A percentile compares a stretch with the other conserved stretches of the same genome.
phyloP scores from a whole-genome alignment of 139 green algal species.

The Closterium sp. region DNA sequence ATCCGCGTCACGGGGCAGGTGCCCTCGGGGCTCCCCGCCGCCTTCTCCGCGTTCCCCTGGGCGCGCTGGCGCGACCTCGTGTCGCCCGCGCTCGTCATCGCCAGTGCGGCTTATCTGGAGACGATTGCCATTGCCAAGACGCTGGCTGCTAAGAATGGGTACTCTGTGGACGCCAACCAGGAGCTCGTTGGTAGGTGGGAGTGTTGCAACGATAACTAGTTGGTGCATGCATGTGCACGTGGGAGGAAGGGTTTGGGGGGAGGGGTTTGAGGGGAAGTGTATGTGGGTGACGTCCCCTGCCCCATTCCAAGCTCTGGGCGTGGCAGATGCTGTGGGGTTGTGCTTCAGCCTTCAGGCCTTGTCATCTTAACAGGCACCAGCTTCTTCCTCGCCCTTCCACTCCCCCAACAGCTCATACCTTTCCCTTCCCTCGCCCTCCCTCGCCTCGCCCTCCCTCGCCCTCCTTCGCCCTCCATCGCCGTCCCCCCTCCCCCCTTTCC shows the following conservation, averaged over 20 bases:
- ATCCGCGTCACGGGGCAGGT: conserved; percentile 14
- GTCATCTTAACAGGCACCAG: no score
- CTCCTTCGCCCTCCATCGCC: no score
- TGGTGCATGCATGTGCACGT: conserved; percentile 11
- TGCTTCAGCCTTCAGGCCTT: no score
- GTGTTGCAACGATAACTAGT: conserved; percentile 77
- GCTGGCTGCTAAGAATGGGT: conserved; percentile 78
- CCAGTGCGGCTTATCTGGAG: conserved; percentile 74
- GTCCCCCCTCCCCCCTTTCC: no score
- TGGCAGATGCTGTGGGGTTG: no score
- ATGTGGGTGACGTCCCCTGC: no score
- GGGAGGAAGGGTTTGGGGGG: background rate
- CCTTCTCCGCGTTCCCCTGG: background rate
- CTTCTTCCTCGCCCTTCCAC: no score
- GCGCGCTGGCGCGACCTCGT: conserved; percentile 4
- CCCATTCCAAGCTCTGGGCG: no score
- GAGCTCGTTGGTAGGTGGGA: conserved; percentile 71
- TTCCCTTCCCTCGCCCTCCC: no score
- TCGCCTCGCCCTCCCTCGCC: no score
- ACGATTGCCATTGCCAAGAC: conserved; percentile 81
- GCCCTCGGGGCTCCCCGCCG: conserved; percentile 17
- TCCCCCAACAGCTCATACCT: no score
- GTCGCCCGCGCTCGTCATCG: conserved; percentile 35
- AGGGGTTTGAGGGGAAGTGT: no score
- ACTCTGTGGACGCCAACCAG: conserved; percentile 72